phyloP scores from a whole-genome alignment of 2,329 filamentous ascomycete species.

The Hypoxylon sp. region DNA sequence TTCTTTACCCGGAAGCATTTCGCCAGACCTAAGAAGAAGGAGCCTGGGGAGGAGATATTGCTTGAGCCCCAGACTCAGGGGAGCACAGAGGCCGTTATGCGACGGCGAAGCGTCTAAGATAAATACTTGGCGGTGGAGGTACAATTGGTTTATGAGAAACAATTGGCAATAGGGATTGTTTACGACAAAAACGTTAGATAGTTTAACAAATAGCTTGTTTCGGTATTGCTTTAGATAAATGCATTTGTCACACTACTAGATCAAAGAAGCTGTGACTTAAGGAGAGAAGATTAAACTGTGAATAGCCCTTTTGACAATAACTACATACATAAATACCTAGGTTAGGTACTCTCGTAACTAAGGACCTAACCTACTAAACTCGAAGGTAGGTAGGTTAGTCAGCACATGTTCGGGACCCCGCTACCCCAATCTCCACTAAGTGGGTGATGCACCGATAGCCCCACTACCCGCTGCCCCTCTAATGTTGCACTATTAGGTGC shows the following conservation, averaged over 20 bases:
- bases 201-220: background rate
- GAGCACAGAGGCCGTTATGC: too few species aligned
- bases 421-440: background rate
- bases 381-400: too few species aligned
- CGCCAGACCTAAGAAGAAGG: background rate
- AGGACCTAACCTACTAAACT: too few species aligned
- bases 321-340: too few species aligned
- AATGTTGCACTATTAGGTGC: background rate
- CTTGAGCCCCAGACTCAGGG: too few species aligned
- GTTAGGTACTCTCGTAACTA: too few species aligned
- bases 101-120: background rate
- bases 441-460: background rate
- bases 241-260: background rate
- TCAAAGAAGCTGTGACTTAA: too few species aligned
- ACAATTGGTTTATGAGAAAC: background rate
- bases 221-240: background rate
- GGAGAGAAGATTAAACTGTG: background rate
- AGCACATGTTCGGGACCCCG: background rate
- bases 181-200: background rate
- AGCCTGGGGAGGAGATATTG: background rate
- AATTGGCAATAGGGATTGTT: background rate
- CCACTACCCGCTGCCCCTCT: too few species aligned
- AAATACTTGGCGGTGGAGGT: background rate
- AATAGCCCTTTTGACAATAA: too few species aligned
- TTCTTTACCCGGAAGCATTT: slow-evolving; percentile 19